Base-by-base conservation (phyloP, 495 filamentous ascomycete species). In the Emericellopsis terricola region DNA sequence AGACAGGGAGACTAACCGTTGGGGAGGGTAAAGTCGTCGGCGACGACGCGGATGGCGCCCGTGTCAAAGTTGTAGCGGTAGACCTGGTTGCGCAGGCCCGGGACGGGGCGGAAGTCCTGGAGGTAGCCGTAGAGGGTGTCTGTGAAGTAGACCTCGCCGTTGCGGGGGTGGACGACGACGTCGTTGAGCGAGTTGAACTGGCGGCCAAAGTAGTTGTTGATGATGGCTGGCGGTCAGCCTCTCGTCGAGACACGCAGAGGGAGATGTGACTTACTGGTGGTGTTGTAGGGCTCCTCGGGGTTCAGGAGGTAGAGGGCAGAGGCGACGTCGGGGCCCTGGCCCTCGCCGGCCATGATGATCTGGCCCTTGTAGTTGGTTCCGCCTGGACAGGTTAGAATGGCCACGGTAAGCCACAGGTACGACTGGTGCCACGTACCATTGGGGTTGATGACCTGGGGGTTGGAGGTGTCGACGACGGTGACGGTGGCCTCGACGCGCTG, bases 151-250 rank as follows among this genome's bases (percentile, higher is more conserved):
- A 78, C 51, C 11, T 64, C 57, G 4, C 64, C 61, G 41, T 69
- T 73, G 8, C 38, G 41, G 1, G 56, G 56, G 39, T 62, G 49
- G 33, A 76, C 54, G 4, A 60, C 55, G 0, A 66, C 56, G 45
- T 78, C 71, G 36, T 74, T 75, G 16, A 73, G 52, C 9, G 65
- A 68, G 40, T 71, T 75, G 50, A 77, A 75, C 19, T 65, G 64
- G 15, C 68, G 60, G 13, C 70, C 68, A 29, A 64, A 56, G 41
- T 59, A 77, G 37, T 69, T 68, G 16, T 59, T 57, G n/a, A 64
- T 31, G 5, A 64, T 41, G 8, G 57, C 59, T 53, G 15, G 1
- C 13, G 2, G 16, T 1, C 8, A 1, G 6, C n/a, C n/a, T n/a
- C n/a, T n/a, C 3, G 13, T 21, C 11, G 7, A 6, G 13, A 16